Conservation (phyloP, 345 rosid genomes). For the thale cress (Arabidopsis thaliana) region DNA sequence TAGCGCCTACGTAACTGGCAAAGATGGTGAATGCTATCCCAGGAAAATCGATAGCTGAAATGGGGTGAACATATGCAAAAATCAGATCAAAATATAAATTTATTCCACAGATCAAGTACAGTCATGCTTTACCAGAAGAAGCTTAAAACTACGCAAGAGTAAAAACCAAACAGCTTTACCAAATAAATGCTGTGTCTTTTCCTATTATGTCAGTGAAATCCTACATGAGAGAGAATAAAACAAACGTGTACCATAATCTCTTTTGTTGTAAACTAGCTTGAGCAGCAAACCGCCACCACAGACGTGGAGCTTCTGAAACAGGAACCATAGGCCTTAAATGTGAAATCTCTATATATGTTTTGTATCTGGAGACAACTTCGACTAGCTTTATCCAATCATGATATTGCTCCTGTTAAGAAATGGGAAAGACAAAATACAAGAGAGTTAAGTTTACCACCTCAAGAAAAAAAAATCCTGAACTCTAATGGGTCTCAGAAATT, state of each 20-base stretch:
- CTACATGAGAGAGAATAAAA: conserved; percentile 27
- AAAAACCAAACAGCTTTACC: conserved; percentile 10
- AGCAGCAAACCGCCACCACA: conserved; percentile 97
- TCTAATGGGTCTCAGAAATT: conserved; percentile 16
- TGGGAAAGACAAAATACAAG: conserved; percentile 29
- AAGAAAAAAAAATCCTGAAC: conserved; percentile 14
- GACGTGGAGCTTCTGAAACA: conserved; percentile 60
- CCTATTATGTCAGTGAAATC: conserved; percentile 25
- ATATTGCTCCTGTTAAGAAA: conserved; percentile 77
- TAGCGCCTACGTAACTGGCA: conserved; percentile 90
- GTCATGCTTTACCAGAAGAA: conserved; percentile 10
- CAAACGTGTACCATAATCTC: conserved; percentile 73
- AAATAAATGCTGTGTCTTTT: conserved; percentile 26
- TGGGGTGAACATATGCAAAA: conserved; percentile 28
- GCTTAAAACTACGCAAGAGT: conserved; percentile 29
- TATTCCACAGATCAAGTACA: neutral
- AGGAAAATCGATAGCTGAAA: conserved; percentile 82
- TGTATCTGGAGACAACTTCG: conserved; percentile 89
- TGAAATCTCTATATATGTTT: conserved; percentile 77
- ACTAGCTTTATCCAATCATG: conserved; percentile 95
- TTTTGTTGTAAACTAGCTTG: conserved; percentile 85
- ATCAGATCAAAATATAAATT: conserved; percentile 40
- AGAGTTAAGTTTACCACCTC: conserved; percentile 31
- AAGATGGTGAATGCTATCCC: conserved; percentile 81
- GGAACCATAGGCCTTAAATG: conserved; percentile 88